Evolutionary conservation across 2,329 filamentous ascomycete genomes (phyloP), one percentile per base, ranked within the genome.

Genomic region (Nemania sp.): DNA sequence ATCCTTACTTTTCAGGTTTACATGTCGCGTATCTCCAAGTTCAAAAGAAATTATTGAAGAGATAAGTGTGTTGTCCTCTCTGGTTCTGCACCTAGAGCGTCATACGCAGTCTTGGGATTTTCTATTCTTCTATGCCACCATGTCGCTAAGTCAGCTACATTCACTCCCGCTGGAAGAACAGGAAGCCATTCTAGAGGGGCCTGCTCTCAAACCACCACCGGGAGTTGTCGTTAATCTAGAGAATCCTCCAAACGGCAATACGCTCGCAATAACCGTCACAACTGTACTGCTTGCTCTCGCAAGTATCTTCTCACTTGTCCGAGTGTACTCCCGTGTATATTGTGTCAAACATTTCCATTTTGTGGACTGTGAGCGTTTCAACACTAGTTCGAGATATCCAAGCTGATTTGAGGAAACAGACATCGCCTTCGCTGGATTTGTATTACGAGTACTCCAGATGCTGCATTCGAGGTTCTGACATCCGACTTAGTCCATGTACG

Each of bases 161-260:
- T 15, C 19, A 6, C 33, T 47, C 9, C 33, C 44, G 22, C 30
- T 17, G 14, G 20, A 5, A 17, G 44, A 22, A n/a, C 33, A 30
- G 39, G 30, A 48, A 22, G 47, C 45, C 14, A 30, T 56, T 17
- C 52, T 59, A 14, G 34, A 59, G 28, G 48, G 49, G 15, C 52
- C 52, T 20, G 56, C 52, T 6, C 52, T 53, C 7, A 15, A 20
- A 1, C 56, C 56, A 5, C 54, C 57, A 2, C 22, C 28, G 11
- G 57, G 54, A 2, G 28, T 49, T 5, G 22, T 33, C 11, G 45
- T 55, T 7, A 53, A 57, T 12, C 45, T 60, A 9, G 52, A 50
- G 4, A 49, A 53, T 26, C 56, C 56, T 15, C 43, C 39, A 6
- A 59, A 59, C 23, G 5, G 41, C 22, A 59, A 56, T 19, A 22